phyloP scores from a whole-genome alignment of 371 early-diverging fungal genomes.

The Hamiltosporidium tvaerminnensis region DNA sequence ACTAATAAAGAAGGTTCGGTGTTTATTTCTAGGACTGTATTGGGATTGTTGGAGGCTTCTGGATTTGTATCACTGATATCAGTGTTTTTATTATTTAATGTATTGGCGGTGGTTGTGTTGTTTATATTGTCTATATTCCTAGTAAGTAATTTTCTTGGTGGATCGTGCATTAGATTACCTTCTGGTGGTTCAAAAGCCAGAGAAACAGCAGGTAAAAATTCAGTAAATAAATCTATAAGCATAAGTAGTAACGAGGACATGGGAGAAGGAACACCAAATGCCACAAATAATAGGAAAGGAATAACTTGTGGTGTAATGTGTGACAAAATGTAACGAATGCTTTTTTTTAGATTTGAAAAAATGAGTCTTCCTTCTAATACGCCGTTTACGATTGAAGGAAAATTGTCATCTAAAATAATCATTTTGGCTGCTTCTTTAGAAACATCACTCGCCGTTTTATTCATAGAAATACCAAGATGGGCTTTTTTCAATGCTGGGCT shows the following conservation, averaged over 20 bases:
- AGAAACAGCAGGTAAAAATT: conserved; percentile 64
- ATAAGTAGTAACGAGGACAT: conserved; percentile 66
- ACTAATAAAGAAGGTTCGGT: neutral
- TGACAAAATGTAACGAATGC: conserved; percentile 69
- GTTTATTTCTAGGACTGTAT: neutral
- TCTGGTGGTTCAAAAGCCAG: conserved; percentile 82
- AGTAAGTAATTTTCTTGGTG: conserved; percentile 59
- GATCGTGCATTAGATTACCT: conserved; percentile 65
- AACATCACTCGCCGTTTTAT: conserved; percentile 73
- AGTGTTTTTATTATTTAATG: neutral
- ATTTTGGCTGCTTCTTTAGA: conserved; percentile 86
- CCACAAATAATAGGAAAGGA: conserved; percentile 33
- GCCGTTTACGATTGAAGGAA: conserved; percentile 66
- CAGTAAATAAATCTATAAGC: conserved; percentile 75
- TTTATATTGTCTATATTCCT: neutral
- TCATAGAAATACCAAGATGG: conserved; percentile 86
- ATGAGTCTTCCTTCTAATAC: conserved; percentile 77
- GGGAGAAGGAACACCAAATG: conserved; percentile 62
- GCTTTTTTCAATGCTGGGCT: conserved; percentile 79
- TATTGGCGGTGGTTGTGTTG: neutral
- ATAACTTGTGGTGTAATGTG: conserved; percentile 61
- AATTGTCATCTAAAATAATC: conserved; percentile 81
- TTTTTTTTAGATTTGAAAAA: conserved; percentile 77
- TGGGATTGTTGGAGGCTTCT: neutral
- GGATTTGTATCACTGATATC: neutral